Base-by-base conservation (phyloP, 495 filamentous ascomycete species). In the Podospora pseudocomata region DNA sequence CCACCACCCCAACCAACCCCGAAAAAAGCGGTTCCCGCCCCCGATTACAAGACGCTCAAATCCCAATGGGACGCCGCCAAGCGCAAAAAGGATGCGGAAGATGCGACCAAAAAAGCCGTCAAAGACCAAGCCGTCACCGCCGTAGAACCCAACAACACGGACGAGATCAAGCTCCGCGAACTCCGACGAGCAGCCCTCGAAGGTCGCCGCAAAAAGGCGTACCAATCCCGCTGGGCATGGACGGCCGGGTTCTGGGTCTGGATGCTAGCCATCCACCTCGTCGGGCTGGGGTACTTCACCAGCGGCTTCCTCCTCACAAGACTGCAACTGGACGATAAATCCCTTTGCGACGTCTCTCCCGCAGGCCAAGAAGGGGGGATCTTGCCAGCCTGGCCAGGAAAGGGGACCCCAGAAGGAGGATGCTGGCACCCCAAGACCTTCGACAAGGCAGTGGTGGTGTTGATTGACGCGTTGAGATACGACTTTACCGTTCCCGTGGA, bases 361-460 rank as follows among this genome's bases (percentile, higher is more conserved):
- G 81, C 61, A 23, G 23, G 23, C 1, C 23, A 23, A 23, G 23
- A 23, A 23, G 23, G 23, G 23, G 23, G 23, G 23, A 23, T 23
- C 23, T 23, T 23, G 23, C 23, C 23, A 2, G 23, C 23, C 23
- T 23, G 23, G 23, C 23, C 23, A 23, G 23, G 77, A 32, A 79
- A 79, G 20, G 83, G 83, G 27, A 85, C 87, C 1, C 75, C 83
- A 44, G 83, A 85, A 19, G 82, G 85, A 39, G 95, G 94, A 63
- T 99, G 95, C 83, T 99, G 95, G 95, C 93, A 98, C 77, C 91
- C 91, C 20, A 94, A 91, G 79, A 91, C 86, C 20, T 99, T 98
- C 74, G 85, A 95, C 68, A 94, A 93, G 74, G 95, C 94, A 5
- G 87, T 99, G 65, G 85, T 99, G 27, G 87, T 99, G 59, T 85